These are phyloP conservation scores for Nymphaea colorata DNA, from an alignment of 164 flowering plant genomes.

Conservation along the genomic window DNA sequence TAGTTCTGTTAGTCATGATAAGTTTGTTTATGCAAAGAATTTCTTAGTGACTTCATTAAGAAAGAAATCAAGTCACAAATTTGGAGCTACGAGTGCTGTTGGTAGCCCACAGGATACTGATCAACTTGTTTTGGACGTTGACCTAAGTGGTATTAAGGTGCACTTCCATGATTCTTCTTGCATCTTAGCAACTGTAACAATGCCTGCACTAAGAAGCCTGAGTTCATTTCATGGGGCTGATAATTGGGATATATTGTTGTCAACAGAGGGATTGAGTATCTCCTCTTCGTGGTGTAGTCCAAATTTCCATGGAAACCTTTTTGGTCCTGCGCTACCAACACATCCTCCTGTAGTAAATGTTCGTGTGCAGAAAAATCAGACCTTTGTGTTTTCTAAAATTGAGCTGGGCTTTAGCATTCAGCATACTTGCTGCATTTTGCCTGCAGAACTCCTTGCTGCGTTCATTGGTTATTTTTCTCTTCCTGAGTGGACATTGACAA, in stretches of 20 bases:
- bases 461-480: conserved; percentile 78
- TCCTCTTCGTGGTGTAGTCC: conserved; percentile 55
- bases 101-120: conserved; percentile 4
- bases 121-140: conserved; percentile 20
- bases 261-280: conserved; percentile 44
- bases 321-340: conserved; percentile 48
- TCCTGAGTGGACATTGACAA: conserved; percentile 51
- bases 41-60: conserved; percentile 6
- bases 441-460: conserved; percentile 61
- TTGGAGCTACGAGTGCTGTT: conserved; percentile 4
- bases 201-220: conserved; percentile 32
- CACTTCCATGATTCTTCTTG: conserved; percentile 83
- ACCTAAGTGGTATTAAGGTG: conserved; percentile 30
- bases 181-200: conserved; percentile 37
- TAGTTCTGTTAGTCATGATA: conserved; percentile 12
- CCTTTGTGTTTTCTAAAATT: conserved; percentile 17
- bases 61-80: conserved; percentile 1
- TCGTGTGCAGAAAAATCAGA: conserved; percentile 30
- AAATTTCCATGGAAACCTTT: conserved; percentile 28
- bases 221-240: conserved; percentile 23
- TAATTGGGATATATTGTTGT: conserved; percentile 41
- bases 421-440: conserved; percentile 60
- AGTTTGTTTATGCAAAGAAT: conserved; percentile 13
- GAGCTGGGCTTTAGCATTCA: conserved; percentile 63
- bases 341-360: conserved; percentile 49